A percentile compares a stretch with the other conserved stretches of the same genome.
Conservation (phyloP, 169 alveolate genomes). For the Plasmodium billcollinsi region DNA sequence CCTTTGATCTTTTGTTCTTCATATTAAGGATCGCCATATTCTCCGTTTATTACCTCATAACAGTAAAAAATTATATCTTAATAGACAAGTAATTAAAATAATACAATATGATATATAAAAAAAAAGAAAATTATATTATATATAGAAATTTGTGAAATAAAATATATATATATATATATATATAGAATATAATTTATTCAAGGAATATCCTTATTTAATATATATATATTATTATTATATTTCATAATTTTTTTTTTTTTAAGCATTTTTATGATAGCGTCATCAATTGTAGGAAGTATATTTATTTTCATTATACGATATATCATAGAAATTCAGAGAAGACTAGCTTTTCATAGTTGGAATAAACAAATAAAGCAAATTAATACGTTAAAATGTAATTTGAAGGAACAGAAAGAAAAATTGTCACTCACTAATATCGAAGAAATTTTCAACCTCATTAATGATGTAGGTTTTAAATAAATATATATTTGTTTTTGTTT, state of each 20-base stretch:
- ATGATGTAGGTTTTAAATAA: slow-evolving; percentile 40
- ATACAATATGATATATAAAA: background rate
- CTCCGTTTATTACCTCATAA: slow-evolving; percentile 54
- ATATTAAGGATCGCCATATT: slow-evolving; percentile 61
- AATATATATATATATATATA: background rate
- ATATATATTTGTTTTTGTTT: too few relatives aligned
- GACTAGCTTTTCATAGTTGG: slow-evolving; percentile 74
- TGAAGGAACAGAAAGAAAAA: slow-evolving; percentile 54
- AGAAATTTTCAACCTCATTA: slow-evolving; percentile 49
- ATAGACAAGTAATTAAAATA: slow-evolving; percentile 64
- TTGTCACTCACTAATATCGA: slow-evolving; percentile 65
- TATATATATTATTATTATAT: background rate
- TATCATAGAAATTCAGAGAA: slow-evolving; percentile 72
- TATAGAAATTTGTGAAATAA: slow-evolving; percentile 6
- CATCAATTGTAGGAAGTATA: slow-evolving; percentile 63
- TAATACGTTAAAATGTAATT: slow-evolving; percentile 28
- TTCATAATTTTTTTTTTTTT: background rate
- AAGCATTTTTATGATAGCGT: slow-evolving; percentile 74
- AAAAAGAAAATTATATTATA: background rate
- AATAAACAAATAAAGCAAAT: slow-evolving; percentile 73
- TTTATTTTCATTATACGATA: slow-evolving; percentile 63
- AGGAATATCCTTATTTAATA: background rate
- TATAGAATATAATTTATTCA: too few relatives aligned
- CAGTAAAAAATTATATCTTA: slow-evolving; percentile 69
- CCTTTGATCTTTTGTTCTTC: slow-evolving; percentile 49